Conservation (phyloP, 306 rosid species). For the apple (Malus domestica) region ASM211411v1 NC_041794.1:35462001-35462500, state of each 20-base stretch:
- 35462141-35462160: neutral
- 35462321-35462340: neutral
- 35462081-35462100: neutral
- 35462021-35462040: neutral
- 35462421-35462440: neutral
- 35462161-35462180: neutral
- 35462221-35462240: neutral
- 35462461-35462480: neutral
- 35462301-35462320: neutral
- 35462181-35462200: neutral
- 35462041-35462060: neutral
- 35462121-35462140: neutral
- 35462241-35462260: neutral
- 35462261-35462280: neutral
- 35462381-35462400: too few species aligned
- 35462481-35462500: neutral
- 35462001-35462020: too few species aligned
- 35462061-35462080: neutral
- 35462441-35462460: neutral
- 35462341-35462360: neutral
- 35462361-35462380: too few species aligned
- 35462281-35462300: neutral
- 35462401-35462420: neutral
- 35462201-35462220: neutral
- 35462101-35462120: neutral